Evolutionary conservation across 345 rosid species (phyloP).

Genomic region (Noccaea caerulescens): DNA sequence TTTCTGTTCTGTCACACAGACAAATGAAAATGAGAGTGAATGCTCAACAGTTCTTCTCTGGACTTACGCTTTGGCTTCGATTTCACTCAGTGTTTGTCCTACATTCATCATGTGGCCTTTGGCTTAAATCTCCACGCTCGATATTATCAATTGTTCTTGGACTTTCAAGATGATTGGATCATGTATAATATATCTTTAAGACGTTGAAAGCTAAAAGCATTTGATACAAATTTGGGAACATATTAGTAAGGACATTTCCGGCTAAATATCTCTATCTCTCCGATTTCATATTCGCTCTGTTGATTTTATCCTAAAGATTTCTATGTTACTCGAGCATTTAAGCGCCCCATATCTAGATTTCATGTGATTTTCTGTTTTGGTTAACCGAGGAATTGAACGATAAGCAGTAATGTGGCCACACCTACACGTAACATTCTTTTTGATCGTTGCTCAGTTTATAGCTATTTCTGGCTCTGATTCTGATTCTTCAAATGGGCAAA

Average conservation of each 20-base stretch:
- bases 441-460: too few species aligned
- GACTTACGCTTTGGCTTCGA: constrained; percentile 65
- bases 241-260: too few species aligned
- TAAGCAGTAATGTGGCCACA: too few species aligned
- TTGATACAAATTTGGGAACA: constrained; percentile 19
- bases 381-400: too few species aligned
- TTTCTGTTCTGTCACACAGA: too few species aligned
- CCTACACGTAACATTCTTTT: too few species aligned
- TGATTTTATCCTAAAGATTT: too few species aligned
- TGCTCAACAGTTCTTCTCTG: constrained; percentile 71
- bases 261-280: too few species aligned
- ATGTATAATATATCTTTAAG: background rate
- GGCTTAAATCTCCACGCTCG: constrained; percentile 32
- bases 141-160: background rate
- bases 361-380: too few species aligned
- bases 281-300: too few species aligned
- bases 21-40: constrained; percentile 46
- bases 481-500: background rate
- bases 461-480: background rate
- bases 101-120: constrained; percentile 72
- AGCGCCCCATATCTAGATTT: too few species aligned
- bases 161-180: background rate
- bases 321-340: too few species aligned
- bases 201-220: background rate
- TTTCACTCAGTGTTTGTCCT: constrained; percentile 70